Base-by-base conservation (phyloP, 2,329 filamentous ascomycete species). In the Fusarium odoratissimum region DNA sequence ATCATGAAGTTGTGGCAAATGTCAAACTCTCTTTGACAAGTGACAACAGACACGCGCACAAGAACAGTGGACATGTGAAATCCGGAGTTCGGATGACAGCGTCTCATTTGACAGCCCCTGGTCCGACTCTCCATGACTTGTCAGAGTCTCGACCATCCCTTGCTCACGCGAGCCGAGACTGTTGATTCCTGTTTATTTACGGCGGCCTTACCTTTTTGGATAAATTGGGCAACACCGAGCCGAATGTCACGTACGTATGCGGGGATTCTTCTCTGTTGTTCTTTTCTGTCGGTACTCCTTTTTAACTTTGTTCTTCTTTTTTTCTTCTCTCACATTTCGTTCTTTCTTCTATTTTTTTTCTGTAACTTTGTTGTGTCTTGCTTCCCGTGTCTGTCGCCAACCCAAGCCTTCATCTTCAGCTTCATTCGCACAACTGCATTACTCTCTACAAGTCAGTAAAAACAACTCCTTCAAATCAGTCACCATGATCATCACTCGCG, bases 401-500 rank as follows among this genome's bases (percentile, higher is more conserved):
- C 41, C n/a, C 68, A 63, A 40, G 31, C 31, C 23, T 55, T 21
- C 41, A 42, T 30, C 35, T 40, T 17, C 19, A 19, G 25, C 19
- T 28, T 41, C 21, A 41, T 38, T 40, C 35, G 49, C 49, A n/a
- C 23, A n/a, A 41, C 49, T 17, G 49, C 35, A 54, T 28, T 38
- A 46, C n/a, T 49, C 28, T 37, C 16, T 31, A 57, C 55, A 37
- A 49, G 41, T 33, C 42, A 70, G 54, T 35, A 46, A 57, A 35
- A 57, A 31, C 33, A 48, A 40, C 25, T 56, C 61, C 46, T 49
- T 16, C 31, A 64, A 44, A 33, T 25, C 67, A 35, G 51, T 33
- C 66, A 74, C 41, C 52, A 77, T 76, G 74, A 70, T 76, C 42
- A 64, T 78, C 52, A 77, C 76, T 5, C 76, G 76, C 41, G 75